Base-by-base conservation (phyloP, 148 eudicot species). In the Diospyros kaki region DNA sequence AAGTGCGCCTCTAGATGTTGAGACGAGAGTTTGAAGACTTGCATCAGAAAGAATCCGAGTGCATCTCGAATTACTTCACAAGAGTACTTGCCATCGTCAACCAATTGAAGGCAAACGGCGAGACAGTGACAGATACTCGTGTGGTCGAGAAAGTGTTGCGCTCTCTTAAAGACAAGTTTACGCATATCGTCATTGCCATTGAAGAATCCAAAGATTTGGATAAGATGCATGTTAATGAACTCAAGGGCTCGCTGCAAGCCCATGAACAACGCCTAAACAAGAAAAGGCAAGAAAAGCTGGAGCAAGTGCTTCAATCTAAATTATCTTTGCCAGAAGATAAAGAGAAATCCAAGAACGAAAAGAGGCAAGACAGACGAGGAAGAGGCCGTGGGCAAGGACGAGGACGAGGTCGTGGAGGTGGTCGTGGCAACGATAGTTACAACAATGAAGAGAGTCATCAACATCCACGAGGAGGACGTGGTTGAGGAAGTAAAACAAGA, bases 21-120 rank as follows among this genome's bases (percentile, higher is more conserved):
- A 14, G 64, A 53, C 50, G 50, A 1, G 51, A 74, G 39, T 64
- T 74, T 51, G 61, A 74, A 55, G 28, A 38, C 5, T 41, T 74
- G 39, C 1, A 41, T n/a, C 61, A 61, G 64, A 58, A 53, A 15
- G 77, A 75, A 10, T 10, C 15, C 3, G 69, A 74, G 45, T 48
- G 60, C 1, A 39, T 74, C 8, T 3, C 10, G 17, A 6, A 2
- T 1, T 75, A 75, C 58, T 66, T 75, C 46, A 53, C 52, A 17
- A 14, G 68, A 44, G 56, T 28, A 12, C 11, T 51, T 11, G 28
- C 71, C 15, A 75, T 75, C 43, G 40, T 64, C 10, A 42, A 75
- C 50, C 71, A 75, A 75, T 61, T 75, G 6, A 14, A 7, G 17
- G 39, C 38, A 2, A 39, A 64, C 60, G 64, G 53, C 3, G 52